phyloP scores from a whole-genome alignment of 768 basidiomycete genomes.

The Pleurotus djamor region DNA sequence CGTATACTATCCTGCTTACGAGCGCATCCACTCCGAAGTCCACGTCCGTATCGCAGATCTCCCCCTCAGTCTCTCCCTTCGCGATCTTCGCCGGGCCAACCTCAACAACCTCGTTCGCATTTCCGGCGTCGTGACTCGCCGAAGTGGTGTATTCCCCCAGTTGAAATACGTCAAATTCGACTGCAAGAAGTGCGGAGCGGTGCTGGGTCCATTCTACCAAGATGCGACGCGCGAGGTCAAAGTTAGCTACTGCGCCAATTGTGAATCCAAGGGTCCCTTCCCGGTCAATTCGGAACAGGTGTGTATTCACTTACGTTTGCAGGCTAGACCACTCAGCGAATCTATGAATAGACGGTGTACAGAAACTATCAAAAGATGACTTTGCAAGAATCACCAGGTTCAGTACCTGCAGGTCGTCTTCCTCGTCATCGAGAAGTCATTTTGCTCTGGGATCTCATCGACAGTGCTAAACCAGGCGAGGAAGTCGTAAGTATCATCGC shows the following conservation, averaged over 20 bases:
- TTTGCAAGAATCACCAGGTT: conserved; percentile 95
- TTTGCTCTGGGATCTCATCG: conserved; percentile 96
- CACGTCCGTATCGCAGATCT: conserved; percentile 97
- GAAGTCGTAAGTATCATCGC: conserved; percentile 70
- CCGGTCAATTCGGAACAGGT: conserved; percentile 96
- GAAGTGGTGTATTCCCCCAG: conserved; percentile 98
- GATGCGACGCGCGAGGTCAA: conserved; percentile 93
- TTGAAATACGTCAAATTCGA: conserved; percentile 99
- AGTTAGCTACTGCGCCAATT: conserved; percentile 92
- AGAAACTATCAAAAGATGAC: conserved; percentile 99
- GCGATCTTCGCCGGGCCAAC: conserved; percentile 89
- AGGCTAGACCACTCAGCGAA: not conserved
- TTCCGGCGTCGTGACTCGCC: conserved; percentile 91
- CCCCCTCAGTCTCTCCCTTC: conserved; percentile 84
- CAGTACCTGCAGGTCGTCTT: conserved; percentile 95
- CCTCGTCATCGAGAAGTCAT: conserved; percentile 97
- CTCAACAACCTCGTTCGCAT: conserved; percentile 96
- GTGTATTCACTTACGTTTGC: conserved; percentile 12
- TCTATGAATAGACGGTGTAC: conserved; percentile 78
- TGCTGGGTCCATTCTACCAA: conserved; percentile 96
- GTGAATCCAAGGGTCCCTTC: conserved; percentile 95
- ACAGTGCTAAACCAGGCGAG: conserved; percentile 97
- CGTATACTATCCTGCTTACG: conserved; percentile 94
- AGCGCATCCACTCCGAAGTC: conserved; percentile 96
- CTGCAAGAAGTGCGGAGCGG: conserved; percentile 91